Evolutionary conservation across 2,329 filamentous ascomycete genomes (phyloP), one percentile per base, ranked within the genome.

Genomic region (Pestalotiopsis sp.): DNA sequence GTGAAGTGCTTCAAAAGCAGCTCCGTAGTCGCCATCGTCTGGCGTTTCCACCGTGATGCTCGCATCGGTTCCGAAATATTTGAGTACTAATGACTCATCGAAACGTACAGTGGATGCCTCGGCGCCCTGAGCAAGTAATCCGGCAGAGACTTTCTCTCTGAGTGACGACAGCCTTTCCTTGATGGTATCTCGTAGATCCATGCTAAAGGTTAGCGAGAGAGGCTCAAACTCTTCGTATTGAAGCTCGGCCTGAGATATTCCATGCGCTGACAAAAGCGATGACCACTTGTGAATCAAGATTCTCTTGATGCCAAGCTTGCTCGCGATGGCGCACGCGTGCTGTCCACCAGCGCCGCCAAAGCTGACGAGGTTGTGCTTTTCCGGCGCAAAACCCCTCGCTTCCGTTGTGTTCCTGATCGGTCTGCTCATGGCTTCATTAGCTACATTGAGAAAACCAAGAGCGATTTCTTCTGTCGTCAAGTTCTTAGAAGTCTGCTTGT

Each of bases 291-390:
- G 82, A 14, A 84, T 80, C 7, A 84, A 69, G 1, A 83, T 77
- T 1, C 78, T 76, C 1, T 73, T 74, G n/a, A 84, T 82, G 0
- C 81, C 81, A 0, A 84, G 75, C 2, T 78, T 76, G 2, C 77
- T 73, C 0, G 82, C 82, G 59, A 84, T 82, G 1, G 77, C 76
- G 31, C 79, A 81, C 0, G 83, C 82, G 68, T 85, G 82, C 66
- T 93, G 91, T 0, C 91, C 91, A 69, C 92, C 92, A 3, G 92
- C 92, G 71, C 92, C 92, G 31, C 92, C 92, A 75, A 94, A 80
- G 25, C 73, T 75, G 36, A 77, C 77, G 3, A 79, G 73, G 45
- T 78, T 73, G 49, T 79, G 77, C 2, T 71, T 73, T 52, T 76
- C 76, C 0, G 77, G 75, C 4, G 75, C 77, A 59, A 74, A 79